Base-by-base conservation (phyloP, 208 protist species). In the Acanthamoeba healyi region DNA sequence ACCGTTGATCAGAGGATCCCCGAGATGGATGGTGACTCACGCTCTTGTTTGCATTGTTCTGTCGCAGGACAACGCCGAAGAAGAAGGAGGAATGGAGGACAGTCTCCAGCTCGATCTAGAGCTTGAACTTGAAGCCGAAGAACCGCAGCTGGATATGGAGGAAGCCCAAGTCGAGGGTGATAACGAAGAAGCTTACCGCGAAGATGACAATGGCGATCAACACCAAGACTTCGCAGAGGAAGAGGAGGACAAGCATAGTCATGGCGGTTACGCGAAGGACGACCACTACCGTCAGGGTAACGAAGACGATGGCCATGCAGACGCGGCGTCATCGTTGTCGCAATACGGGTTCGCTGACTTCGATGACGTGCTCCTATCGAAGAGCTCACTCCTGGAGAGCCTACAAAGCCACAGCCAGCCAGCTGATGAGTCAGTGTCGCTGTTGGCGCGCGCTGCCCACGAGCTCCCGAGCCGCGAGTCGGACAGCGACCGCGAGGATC, bases 131-230 rank as follows among this genome's bases (percentile, higher is more conserved):
- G 56, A 91, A 26, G 7, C 32, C 26, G 84, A 91, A 51, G 56
- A 91, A 24, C 42, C 42, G 22, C 72, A 49, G 40, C 72, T 70
- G n/a, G 77, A 86, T 3, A 38, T 40, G 34, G 84, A 91, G 84
- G 54, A 91, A 24, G 17, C 17, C 24, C 29, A 63, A 12, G 84
- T 26, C 34, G 44, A 38, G 46, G 32, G 24, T 29, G 61, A 70
- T 19, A 29, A 90, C 9, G 32, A 90, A 29, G 82, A 5, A 2
- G 6, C 26, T n/a, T 46, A 24, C 40, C 1, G n/a, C 32, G n/a
- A 65, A 6, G 82, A 90, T 10, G 82, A 90, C 10, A 24, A 67
- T 9, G 49, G 15, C 15, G 81, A 63, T 7, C 10, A 61, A 1
- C 6, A 91, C 54, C 29, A 51, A 10, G 84, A 61, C 12, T 14